Conservation (phyloP, 805 yeast species). For the Suhomyces faveliae region DNA sequence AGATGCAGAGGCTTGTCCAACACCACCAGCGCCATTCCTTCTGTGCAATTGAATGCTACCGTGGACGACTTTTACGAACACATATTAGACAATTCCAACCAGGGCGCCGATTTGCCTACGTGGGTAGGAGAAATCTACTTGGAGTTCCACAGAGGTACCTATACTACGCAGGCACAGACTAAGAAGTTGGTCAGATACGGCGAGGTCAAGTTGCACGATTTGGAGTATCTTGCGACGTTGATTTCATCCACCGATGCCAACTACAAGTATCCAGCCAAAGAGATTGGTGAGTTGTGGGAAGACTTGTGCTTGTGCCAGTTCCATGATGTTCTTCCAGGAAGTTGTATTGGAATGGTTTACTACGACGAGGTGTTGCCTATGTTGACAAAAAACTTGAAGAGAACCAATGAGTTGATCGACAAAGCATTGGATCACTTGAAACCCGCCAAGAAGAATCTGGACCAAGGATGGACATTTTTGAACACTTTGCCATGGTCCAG, state of each 20-base stretch:
- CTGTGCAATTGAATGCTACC: slow-evolving; percentile 72
- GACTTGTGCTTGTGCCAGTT: slow-evolving; percentile 87
- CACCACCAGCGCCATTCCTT: slow-evolving; percentile 76
- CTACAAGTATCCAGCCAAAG: slow-evolving; percentile 70
- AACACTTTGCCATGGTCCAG: slow-evolving; percentile 70
- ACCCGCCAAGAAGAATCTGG: background rate
- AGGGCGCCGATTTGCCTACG: slow-evolving; percentile 69
- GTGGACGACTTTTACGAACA: slow-evolving; percentile 79
- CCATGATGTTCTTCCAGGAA: slow-evolving; percentile 98
- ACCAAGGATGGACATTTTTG: slow-evolving; percentile 25
- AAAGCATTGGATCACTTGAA: slow-evolving; percentile 39
- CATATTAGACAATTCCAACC: slow-evolving; percentile 57
- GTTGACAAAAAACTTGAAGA: slow-evolving; percentile 55
- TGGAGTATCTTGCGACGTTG: slow-evolving; percentile 79
- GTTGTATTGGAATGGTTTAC: slow-evolving; percentile 89
- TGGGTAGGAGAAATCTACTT: slow-evolving; percentile 95
- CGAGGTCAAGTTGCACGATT: slow-evolving; percentile 77
- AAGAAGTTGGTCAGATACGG: slow-evolving; percentile 75
- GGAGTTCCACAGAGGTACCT: slow-evolving; percentile 96
- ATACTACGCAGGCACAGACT: slow-evolving; percentile 88
- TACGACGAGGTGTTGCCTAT: slow-evolving; percentile 81
- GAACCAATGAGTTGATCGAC: slow-evolving; percentile 51
- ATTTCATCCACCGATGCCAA: slow-evolving; percentile 55
- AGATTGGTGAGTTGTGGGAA: slow-evolving; percentile 79
- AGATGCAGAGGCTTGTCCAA: slow-evolving; percentile 87